These are phyloP conservation scores for Eucalyptus guilfoylei DNA, from an alignment of 345 rosid genomes.

Conservation along the genomic window DNA sequence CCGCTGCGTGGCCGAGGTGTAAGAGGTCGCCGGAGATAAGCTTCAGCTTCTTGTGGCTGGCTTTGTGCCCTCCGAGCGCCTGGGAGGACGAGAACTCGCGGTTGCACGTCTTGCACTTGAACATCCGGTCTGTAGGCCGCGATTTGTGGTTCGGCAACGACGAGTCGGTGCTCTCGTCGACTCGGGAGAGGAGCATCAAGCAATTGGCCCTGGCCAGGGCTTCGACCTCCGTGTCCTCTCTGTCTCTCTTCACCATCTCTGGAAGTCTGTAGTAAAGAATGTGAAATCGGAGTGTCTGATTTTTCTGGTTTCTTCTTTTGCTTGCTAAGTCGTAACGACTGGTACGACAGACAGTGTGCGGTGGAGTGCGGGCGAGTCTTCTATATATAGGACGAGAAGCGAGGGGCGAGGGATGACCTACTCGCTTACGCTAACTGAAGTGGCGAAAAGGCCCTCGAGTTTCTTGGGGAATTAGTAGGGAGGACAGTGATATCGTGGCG, in stretches of 20 bases:
- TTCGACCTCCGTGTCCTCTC: constrained; percentile 10
- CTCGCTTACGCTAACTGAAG: not conserved
- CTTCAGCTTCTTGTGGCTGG: constrained; percentile 68
- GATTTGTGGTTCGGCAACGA: not conserved
- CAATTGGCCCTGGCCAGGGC: constrained; percentile 38
- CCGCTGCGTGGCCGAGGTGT: not conserved
- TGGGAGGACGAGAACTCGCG: constrained; percentile 65
- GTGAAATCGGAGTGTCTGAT: not conserved
- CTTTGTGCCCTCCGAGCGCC: constrained; percentile 89
- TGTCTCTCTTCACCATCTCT: constrained; percentile 34
- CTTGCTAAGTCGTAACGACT: not conserved
- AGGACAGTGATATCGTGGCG: not conserved
- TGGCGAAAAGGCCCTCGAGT: not conserved
- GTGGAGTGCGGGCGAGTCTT: not conserved
- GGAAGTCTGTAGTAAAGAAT: not conserved
- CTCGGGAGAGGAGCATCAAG: constrained; percentile 56
- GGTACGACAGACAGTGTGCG: not conserved
- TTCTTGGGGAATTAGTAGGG: not conserved
- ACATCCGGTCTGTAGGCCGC: constrained; percentile 20
- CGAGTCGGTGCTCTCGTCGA: constrained; percentile 9
- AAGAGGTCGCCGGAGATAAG: constrained; percentile 4
- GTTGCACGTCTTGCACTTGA: constrained; percentile 86
- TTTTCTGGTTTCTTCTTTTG: not conserved
- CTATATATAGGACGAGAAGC: not conserved
- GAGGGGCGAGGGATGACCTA: too few species aligned